A percentile compares a stretch with the other conserved stretches of the same genome.
Evolutionary conservation across 495 filamentous ascomycete genomes (phyloP).

Genomic region (Annulohypoxylon maeteangense): DNA sequence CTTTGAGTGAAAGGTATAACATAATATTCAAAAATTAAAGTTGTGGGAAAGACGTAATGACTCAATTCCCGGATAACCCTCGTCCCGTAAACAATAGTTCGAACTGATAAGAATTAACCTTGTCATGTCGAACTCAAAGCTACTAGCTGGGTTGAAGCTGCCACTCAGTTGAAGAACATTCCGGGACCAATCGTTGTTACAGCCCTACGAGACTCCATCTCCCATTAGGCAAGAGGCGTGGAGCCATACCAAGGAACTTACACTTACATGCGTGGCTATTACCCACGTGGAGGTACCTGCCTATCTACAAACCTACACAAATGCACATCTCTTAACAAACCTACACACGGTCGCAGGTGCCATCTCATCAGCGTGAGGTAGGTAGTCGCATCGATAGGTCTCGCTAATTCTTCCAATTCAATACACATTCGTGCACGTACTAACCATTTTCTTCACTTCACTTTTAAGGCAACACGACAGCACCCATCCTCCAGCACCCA

Average conservation of each 20-base stretch:
- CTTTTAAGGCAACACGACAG: neutral
- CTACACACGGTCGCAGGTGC: conserved; percentile 20
- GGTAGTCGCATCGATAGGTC: conserved; percentile 9
- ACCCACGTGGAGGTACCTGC: conserved; percentile 22
- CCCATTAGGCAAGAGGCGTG: conserved; percentile 30
- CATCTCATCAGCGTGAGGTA: conserved; percentile 7
- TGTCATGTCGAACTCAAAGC: neutral
- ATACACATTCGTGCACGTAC: neutral
- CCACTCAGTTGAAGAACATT: neutral
- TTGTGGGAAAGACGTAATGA: neutral
- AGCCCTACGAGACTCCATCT: conserved; percentile 25
- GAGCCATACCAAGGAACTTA: conserved; percentile 7
- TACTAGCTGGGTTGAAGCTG: conserved; percentile 1
- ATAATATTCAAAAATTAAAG: neutral
- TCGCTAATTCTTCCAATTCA: conserved; percentile 24
- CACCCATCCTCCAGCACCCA: neutral
- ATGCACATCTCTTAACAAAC: neutral
- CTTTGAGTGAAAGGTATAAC: neutral
- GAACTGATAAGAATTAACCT: neutral
- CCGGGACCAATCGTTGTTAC: conserved; percentile 19
- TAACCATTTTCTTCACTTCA: neutral
- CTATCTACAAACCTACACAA: conserved; percentile 1
- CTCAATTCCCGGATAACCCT: neutral
- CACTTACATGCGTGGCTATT: conserved; percentile 12
- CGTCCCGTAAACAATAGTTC: neutral